phyloP scores from a whole-genome alignment of 2,329 filamentous ascomycete species.

The Ramichloridium luteum region DNA sequence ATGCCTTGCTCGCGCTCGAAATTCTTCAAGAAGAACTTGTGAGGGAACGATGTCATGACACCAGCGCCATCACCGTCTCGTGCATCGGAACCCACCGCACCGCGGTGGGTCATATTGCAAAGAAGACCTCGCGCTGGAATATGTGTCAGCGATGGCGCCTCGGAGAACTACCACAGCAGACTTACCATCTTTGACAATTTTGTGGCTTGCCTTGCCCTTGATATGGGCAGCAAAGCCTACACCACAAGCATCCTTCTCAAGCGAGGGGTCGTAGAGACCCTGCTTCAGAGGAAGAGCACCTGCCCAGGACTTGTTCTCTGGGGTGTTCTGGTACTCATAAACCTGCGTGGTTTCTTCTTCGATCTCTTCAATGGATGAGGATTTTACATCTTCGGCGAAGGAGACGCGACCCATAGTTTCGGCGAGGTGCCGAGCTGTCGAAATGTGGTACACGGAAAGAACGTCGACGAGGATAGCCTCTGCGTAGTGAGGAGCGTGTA shows the following conservation, averaged over 20 bases:
- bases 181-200: conserved; percentile 95
- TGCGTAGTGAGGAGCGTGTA: no score
- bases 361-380: conserved; percentile 29
- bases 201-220: conserved; percentile 94
- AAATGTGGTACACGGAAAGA: conserved; percentile 7
- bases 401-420: conserved; percentile 44
- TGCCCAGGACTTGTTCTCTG: conserved; percentile 86
- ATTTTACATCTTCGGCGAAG: conserved; percentile 39
- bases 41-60: conserved; percentile 98
- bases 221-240: conserved; percentile 98
- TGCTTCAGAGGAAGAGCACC: conserved; percentile 93
- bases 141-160: conserved; percentile 23
- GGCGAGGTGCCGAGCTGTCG: conserved; percentile 36
- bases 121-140: conserved; percentile 70
- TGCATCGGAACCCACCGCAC: conserved; percentile 93
- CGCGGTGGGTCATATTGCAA: conserved; percentile 99
- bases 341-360: conserved; percentile 48
- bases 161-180: no score
- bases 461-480: no score
- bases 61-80: conserved; percentile 96
- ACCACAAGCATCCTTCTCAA: conserved; percentile 99
- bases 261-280: conserved; percentile 90
- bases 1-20: conserved; percentile 85
- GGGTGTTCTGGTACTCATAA: conserved; percentile 70
- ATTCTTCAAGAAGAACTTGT: conserved; percentile 98